phyloP scores from a whole-genome alignment of 139 green algal species.

The Tetraselmis chui region DNA sequence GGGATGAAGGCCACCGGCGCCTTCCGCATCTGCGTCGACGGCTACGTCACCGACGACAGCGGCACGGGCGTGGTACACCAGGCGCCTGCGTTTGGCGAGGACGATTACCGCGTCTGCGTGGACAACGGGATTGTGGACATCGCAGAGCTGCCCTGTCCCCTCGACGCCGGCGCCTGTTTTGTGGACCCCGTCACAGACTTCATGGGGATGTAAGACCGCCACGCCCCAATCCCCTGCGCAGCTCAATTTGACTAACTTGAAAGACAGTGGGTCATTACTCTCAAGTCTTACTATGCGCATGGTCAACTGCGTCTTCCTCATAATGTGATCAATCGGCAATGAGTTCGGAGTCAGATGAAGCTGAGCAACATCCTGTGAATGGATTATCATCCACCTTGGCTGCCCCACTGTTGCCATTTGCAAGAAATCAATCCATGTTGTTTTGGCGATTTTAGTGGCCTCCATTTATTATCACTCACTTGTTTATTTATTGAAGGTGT shows the following conservation, averaged over 20 bases:
- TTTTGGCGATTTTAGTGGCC: no score
- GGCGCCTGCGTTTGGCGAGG: slow-evolving; percentile 94
- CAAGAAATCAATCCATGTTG: no score
- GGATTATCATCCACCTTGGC: no score
- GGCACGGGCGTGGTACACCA: slow-evolving; percentile 93
- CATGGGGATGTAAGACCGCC: slow-evolving; percentile 50
- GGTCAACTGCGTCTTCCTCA: not conserved
- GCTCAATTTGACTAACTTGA: no score
- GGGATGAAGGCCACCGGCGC: slow-evolving; percentile 40
- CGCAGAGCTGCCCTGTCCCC: slow-evolving; percentile 79
- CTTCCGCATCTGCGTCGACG: slow-evolving; percentile 43
- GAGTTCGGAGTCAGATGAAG: not conserved
- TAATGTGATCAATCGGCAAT: not conserved
- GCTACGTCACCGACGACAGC: slow-evolving; percentile 91
- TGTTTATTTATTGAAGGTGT: no score
- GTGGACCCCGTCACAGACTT: slow-evolving; percentile 75
- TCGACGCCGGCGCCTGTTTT: slow-evolving; percentile 87
- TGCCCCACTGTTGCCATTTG: no score
- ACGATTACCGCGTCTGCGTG: slow-evolving; percentile 95
- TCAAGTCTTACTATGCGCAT: not conserved
- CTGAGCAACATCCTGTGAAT: no score
- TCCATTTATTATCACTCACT: no score
- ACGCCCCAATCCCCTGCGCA: no score
- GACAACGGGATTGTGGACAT: slow-evolving; percentile 62
- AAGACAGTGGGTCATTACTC: not conserved